These are phyloP conservation scores for Diplodia sapinea DNA, from an alignment of 2,329 filamentous ascomycete species.

Conservation along the genomic window DNA sequence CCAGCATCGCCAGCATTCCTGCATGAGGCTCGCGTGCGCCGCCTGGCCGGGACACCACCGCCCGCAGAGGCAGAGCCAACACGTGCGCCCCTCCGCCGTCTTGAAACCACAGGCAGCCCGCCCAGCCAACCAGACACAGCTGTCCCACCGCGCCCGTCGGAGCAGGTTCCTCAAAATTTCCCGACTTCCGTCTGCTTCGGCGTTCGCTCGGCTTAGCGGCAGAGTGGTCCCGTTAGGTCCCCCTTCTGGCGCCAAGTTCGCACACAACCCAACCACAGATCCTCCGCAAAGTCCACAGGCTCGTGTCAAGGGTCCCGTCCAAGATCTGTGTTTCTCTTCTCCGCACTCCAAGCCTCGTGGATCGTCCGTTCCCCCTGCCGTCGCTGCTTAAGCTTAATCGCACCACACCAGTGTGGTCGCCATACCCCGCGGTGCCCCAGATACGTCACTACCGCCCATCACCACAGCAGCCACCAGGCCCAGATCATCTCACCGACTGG, in stretches of 20 bases:
- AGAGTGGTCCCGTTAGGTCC: slow-evolving; percentile 14
- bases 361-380: slow-evolving; percentile 12
- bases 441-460: background rate
- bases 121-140: slow-evolving; percentile 2
- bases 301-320: slow-evolving; percentile 25
- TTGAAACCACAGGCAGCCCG: background rate
- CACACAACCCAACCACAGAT: slow-evolving; percentile 25
- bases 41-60: background rate
- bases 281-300: slow-evolving; percentile 22
- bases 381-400: slow-evolving; percentile 20
- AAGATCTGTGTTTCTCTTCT: slow-evolving; percentile 27
- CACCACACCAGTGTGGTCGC: slow-evolving; percentile 3
- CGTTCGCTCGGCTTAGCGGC: slow-evolving; percentile 6
- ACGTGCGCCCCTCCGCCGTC: background rate
- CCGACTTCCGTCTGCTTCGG: slow-evolving; percentile 6
- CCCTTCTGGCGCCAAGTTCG: slow-evolving; percentile 14
- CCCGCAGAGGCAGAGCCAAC: background rate
- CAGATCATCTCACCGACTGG: background rate
- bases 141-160: background rate
- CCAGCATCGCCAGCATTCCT: background rate
- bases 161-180: background rate
- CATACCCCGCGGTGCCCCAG: background rate
- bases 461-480: background rate
- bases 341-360: slow-evolving; percentile 11
- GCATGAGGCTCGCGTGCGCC: background rate